A percentile compares a stretch with the other conserved stretches of the same genome.
Evolutionary conservation across 164 flowering plant species (phyloP).

Genomic region (Chimonanthus praecox): DNA sequence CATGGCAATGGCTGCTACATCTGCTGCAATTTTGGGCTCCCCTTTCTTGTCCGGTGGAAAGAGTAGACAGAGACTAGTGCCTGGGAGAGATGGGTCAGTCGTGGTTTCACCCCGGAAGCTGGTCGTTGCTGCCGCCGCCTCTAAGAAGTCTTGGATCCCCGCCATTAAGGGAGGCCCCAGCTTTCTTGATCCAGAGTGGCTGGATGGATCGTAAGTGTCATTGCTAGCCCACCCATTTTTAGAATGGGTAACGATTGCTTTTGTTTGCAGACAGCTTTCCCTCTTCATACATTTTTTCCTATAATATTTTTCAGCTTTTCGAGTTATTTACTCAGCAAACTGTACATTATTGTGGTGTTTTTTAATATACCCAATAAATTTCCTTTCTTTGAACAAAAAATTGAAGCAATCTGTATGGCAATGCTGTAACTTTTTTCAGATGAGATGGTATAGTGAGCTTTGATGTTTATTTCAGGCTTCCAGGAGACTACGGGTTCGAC

Average conservation of each 20-base stretch:
- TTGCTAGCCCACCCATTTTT: background rate
- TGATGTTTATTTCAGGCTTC: constrained; percentile 43
- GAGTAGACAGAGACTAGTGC: constrained; percentile 35
- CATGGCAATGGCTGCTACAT: constrained; percentile 50
- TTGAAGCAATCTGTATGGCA: no score
- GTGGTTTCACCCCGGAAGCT: constrained; percentile 28
- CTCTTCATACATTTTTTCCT: background rate
- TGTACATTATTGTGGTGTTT: no score
- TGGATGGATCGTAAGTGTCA: constrained; percentile 90
- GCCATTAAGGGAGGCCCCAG: constrained; percentile 72
- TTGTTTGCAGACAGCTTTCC: background rate
- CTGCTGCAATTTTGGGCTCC: constrained; percentile 51
- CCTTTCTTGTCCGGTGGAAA: constrained; percentile 62
- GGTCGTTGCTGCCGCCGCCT: constrained; percentile 50
- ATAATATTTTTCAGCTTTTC: background rate
- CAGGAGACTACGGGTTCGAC: constrained; percentile 95
- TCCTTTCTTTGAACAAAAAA: background rate
- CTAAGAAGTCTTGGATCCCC: constrained; percentile 93
- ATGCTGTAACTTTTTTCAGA: no score
- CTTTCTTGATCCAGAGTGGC: constrained; percentile 94
- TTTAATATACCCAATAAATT: no score
- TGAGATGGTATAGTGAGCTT: no score
- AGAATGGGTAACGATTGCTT: background rate
- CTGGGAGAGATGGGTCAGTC: constrained; percentile 19
- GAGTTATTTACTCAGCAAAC: background rate